Percentiles rank a stretch among this genome's conserved stretches.
Conservation (phyloP, 2,329 filamentous ascomycete genomes). For the Zymoseptoria crescenta region DNA sequence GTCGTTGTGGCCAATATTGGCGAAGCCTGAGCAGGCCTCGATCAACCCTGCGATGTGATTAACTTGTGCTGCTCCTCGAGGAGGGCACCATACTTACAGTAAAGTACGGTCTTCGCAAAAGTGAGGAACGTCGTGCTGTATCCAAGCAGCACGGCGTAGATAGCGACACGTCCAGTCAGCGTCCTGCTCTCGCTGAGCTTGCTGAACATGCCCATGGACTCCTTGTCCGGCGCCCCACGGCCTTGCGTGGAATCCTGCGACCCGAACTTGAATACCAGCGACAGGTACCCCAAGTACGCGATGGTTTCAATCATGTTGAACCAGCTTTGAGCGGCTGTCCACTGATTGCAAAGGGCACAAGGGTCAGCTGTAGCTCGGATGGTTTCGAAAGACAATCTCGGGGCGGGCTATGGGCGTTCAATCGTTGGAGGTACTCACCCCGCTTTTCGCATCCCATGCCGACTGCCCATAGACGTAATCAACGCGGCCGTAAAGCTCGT, state of each 20-base stretch:
- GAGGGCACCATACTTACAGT: conserved; percentile 38
- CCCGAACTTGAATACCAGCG: conserved; percentile 41
- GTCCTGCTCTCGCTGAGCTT: conserved; percentile 43
- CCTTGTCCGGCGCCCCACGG: conserved; percentile 34
- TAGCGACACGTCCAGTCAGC: conserved; percentile 46
- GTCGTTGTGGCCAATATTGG: conserved; percentile 56
- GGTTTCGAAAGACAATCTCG: too few relatives aligned
- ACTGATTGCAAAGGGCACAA: conserved; percentile 48
- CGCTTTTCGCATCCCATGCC: conserved; percentile 50
- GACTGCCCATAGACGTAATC: conserved; percentile 78
- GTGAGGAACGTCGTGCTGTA: conserved; percentile 57
- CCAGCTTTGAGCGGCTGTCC: conserved; percentile 64
- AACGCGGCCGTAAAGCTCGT: conserved; percentile 69
- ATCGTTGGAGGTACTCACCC: neutral
- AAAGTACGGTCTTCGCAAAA: conserved; percentile 59
- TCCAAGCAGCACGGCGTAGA: conserved; percentile 49
- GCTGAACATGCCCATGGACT: conserved; percentile 38
- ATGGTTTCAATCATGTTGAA: conserved; percentile 62
- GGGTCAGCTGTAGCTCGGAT: too few relatives aligned
- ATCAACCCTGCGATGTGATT: conserved; percentile 45
- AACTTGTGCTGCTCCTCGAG: neutral
- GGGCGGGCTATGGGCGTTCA: too few relatives aligned
- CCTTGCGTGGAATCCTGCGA: conserved; percentile 28
- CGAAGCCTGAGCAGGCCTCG: conserved; percentile 53
- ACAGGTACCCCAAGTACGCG: conserved; percentile 57